Conservation (phyloP, 192 early-diverging fungal species). For the Linnemannia hyalina region DNA sequence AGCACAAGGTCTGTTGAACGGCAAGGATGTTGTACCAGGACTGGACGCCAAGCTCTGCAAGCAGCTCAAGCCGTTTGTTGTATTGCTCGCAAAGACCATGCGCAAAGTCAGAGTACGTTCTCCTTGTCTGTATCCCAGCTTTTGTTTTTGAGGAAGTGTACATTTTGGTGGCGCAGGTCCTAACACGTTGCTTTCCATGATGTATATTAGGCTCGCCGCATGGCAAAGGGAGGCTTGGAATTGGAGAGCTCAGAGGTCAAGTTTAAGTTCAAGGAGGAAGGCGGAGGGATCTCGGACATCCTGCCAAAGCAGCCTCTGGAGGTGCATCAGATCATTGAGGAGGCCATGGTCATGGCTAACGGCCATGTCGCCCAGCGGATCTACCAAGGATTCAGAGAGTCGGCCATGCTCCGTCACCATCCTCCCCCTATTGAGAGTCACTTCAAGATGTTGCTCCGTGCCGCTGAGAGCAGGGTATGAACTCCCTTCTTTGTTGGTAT, state of each 20-base stretch:
- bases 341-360: slow-evolving; percentile 88
- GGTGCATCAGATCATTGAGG: slow-evolving; percentile 81
- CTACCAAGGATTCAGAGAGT: slow-evolving; percentile 63
- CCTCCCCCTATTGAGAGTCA: slow-evolving; percentile 71
- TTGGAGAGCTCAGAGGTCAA: slow-evolving; percentile 82
- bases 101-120: slow-evolving; percentile 63
- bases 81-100: slow-evolving; percentile 66
- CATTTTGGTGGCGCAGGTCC: neutral
- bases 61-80: slow-evolving; percentile 57
- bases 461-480: slow-evolving; percentile 64
- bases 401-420: slow-evolving; percentile 78
- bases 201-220: slow-evolving; percentile 60
- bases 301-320: slow-evolving; percentile 74
- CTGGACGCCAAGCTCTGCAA: slow-evolving; percentile 57
- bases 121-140: neutral
- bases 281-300: slow-evolving; percentile 72
- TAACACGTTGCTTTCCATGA: neutral
- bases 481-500: neutral
- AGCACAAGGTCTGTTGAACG: slow-evolving; percentile 79
- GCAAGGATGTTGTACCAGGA: slow-evolving; percentile 57
- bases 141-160: neutral
- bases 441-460: slow-evolving; percentile 71
- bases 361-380: slow-evolving; percentile 72
- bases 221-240: slow-evolving; percentile 74
- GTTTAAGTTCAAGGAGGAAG: slow-evolving; percentile 73